Evolutionary conservation across 1,139 yeast genomes (phyloP).

Genomic region (Debaryomycetaceae sp.): DNA sequence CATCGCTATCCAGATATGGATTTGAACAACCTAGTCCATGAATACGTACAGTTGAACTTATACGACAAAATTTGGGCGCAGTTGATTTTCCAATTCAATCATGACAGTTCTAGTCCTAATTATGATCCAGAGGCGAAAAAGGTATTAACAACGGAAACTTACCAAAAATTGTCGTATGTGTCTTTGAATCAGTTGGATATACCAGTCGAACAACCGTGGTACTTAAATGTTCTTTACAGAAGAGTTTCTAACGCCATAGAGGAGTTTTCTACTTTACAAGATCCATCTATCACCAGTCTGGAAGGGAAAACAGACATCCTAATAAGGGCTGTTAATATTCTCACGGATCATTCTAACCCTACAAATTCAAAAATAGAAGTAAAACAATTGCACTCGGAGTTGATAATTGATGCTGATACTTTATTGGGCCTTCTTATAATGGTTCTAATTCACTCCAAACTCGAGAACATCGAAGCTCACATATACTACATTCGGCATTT

Average conservation of each 20-base stretch:
- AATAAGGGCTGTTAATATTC: conserved; percentile 47
- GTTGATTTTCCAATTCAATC: conserved; percentile 37
- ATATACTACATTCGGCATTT: conserved; percentile 63
- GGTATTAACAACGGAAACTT: conserved; percentile 29
- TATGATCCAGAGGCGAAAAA: conserved; percentile 28
- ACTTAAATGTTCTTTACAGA: conserved; percentile 40
- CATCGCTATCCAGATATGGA: conserved; percentile 46
- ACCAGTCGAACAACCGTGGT: conserved; percentile 43
- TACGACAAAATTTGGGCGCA: conserved; percentile 65
- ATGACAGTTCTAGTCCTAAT: conserved; percentile 10
- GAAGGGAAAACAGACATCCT: conserved; percentile 52
- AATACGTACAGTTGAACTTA: conserved; percentile 66
- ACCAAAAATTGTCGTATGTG: conserved; percentile 45
- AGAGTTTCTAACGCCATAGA: conserved; percentile 52
- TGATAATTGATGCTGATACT: conserved; percentile 74
- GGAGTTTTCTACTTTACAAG: conserved; percentile 50
- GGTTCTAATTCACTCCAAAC: conserved; percentile 64
- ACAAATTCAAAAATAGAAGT: neutral
- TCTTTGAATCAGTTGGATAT: conserved; percentile 73
- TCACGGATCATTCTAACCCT: conserved; percentile 33
- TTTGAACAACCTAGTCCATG: conserved; percentile 54
- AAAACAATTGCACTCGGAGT: conserved; percentile 13
- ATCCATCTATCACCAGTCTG: conserved; percentile 46
- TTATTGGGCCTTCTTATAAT: conserved; percentile 68
- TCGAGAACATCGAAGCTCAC: conserved; percentile 60